These are phyloP conservation scores for Dothideomycetes sp. DNA, from an alignment of 2,329 filamentous ascomycete genomes.

Conservation along the genomic window DNA sequence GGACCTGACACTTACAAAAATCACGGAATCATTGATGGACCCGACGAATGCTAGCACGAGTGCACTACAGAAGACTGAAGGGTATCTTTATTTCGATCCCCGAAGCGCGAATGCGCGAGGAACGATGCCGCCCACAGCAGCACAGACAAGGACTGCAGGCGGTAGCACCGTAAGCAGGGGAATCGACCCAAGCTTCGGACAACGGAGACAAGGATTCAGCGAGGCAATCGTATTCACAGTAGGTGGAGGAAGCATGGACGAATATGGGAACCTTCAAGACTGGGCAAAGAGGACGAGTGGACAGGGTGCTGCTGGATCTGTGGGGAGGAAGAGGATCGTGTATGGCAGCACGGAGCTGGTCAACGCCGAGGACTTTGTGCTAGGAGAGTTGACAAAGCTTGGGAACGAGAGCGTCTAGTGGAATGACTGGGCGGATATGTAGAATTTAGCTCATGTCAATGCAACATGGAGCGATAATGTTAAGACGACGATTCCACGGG, in stretches of 20 bases:
- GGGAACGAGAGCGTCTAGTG: conserved; percentile 41
- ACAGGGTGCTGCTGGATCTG: conserved; percentile 36
- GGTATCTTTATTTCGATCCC: conserved; percentile 95
- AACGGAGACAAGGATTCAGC: conserved; percentile 48
- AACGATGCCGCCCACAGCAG: conserved; percentile 72
- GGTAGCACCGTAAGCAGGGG: conserved; percentile 34
- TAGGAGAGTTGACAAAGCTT: conserved; percentile 43
- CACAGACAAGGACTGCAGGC: conserved; percentile 29
- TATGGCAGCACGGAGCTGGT: conserved; percentile 82
- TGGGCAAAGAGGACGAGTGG: conserved; percentile 74
- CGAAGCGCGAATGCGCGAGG: conserved; percentile 86
- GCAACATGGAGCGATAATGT: too few species aligned
- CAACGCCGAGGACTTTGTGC: conserved; percentile 51
- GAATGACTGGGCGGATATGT: background rate
- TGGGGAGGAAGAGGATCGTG: conserved; percentile 67
- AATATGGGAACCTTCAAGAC: conserved; percentile 94
- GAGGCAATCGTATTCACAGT: conserved; percentile 30
- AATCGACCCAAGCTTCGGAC: conserved; percentile 76
- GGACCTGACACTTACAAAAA: conserved; percentile 93
- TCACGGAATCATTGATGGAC: conserved; percentile 97
- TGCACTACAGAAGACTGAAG: conserved; percentile 91
- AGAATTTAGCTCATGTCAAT: background rate
- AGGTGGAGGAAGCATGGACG: conserved; percentile 95
- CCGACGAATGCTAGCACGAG: conserved; percentile 79
- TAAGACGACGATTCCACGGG: too few species aligned